These are phyloP conservation scores for Tulasnella sp. DNA, from an alignment of 768 basidiomycete species.

Conservation along the genomic window DNA sequence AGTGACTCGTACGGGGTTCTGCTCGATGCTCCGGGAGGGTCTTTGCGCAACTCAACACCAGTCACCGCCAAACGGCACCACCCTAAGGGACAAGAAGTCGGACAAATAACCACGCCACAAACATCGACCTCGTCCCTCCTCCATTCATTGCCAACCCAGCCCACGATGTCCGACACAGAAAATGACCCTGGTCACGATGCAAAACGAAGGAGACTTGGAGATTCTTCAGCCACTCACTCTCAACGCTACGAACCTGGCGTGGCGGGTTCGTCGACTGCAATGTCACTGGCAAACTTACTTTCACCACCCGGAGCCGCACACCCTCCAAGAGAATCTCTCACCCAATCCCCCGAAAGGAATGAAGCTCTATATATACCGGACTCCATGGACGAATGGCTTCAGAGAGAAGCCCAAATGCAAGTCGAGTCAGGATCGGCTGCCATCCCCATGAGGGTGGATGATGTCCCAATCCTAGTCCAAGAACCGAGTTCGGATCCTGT, in stretches of 20 bases:
- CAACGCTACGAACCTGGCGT: background rate
- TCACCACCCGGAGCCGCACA: background rate
- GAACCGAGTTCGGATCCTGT: background rate
- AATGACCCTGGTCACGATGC: background rate
- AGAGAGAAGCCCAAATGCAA: background rate
- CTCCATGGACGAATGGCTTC: background rate
- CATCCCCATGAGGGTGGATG: background rate
- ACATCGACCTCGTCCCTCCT: background rate
- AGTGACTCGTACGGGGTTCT: constrained; percentile 3
- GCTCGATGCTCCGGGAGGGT: background rate
- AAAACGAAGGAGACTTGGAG: background rate
- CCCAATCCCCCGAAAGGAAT: background rate
- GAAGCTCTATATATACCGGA: background rate
- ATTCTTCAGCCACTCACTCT: background rate
- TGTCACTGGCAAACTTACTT: background rate
- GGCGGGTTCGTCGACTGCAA: background rate
- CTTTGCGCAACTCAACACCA: background rate
- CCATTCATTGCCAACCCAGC: background rate
- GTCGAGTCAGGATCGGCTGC: background rate
- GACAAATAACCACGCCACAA: background rate
- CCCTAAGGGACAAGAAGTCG: background rate
- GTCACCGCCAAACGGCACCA: background rate
- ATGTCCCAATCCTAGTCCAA: background rate
- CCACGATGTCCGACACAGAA: constrained; percentile 5
- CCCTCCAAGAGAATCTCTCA: background rate